Evolutionary conservation across 116 monocot species (phyloP).

Genomic region (Iris pallida): DNA sequence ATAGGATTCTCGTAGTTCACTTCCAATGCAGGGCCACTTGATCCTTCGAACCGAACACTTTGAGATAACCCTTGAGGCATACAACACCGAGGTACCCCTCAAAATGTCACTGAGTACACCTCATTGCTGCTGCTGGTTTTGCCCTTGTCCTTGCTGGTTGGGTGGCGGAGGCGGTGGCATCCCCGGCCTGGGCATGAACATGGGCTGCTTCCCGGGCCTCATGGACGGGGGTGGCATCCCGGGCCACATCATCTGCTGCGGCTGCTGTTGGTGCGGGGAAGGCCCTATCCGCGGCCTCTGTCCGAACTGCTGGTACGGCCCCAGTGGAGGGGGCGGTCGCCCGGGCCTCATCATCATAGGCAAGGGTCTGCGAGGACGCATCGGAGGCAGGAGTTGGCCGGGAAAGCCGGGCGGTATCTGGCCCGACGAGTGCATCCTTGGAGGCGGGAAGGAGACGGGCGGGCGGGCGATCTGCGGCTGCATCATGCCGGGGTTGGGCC

Average conservation of each 20-base stretch:
- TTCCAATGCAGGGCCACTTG: no score
- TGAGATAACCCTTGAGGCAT: no score
- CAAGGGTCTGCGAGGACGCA: constrained; percentile 20
- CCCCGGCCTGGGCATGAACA: constrained; percentile 23
- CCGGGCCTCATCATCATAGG: constrained; percentile 44
- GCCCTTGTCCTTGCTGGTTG: constrained; percentile 20
- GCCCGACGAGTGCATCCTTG: constrained; percentile 23
- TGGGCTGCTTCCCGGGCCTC: constrained; percentile 20
- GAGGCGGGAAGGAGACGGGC: constrained; percentile 47
- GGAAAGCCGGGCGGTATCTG: constrained; percentile 16
- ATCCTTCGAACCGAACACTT: no score
- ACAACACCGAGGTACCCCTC: no score
- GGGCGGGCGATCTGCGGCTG: constrained; percentile 71
- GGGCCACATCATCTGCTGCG: constrained; percentile 22
- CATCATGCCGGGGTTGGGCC: constrained; percentile 89
- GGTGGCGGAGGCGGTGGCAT: constrained; percentile 55
- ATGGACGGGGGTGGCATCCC: constrained; percentile 11
- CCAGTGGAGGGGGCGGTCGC: constrained; percentile 21
- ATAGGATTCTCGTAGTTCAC: no score
- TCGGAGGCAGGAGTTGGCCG: constrained; percentile 26
- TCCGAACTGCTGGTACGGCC: constrained; percentile 33
- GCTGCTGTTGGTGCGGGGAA: constrained; percentile 24
- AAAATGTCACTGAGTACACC: no score
- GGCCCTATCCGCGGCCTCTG: constrained; percentile 56
- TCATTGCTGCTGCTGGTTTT: no score